Base-by-base conservation (phyloP, 257 asterid genomes). In the Gentiana macrophylla region DNA sequence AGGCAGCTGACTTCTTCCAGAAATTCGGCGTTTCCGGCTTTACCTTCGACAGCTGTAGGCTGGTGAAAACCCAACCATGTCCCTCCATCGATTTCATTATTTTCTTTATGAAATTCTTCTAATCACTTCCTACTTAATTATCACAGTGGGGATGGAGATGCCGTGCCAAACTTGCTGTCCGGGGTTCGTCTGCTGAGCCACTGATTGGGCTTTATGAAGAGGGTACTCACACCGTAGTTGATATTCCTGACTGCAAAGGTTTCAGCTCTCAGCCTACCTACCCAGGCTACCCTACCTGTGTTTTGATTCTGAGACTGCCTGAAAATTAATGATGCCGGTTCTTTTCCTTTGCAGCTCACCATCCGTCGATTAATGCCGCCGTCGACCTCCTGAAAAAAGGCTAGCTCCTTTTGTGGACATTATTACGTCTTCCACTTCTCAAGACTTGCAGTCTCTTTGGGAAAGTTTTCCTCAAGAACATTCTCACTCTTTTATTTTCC, bases 81-180 rank as follows among this genome's bases (percentile, higher is more conserved):
- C 8, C 3, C 38, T 32, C 6, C 3, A 1, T 44, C 13, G 3
- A 7, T 44, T 45, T 13, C 32, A 57, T 12, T 6, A 55, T 9
- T 2, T 8, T 12, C 1, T 2, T 11, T 3, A 37, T 37, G 2
- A 6, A 35, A 5, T n/a, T 11, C 13, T 37, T 6, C 4, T 2
- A 8, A 7, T 15, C 24, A 24, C 24, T 24, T 24, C 24, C 24
- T 0, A 24, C 15, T 36, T 37, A 10, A 24, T 35, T 38, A 62
- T 57, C 64, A 44, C 70, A 90, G 98, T 84, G 94, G 93, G 98
- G 89, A 52, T 90, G 98, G 98, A 80, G 98, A 71, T 90, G 98
- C 64, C 86, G 98, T 0, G 96, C 98, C 4, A 90, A 90, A 80
- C 94, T 90, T 37, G 96, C 94, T 2, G 80, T 86, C 65, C 93